These are phyloP conservation scores for Afroboletus lepidellus DNA, from an alignment of 1,284 basidiomycete genomes.

Conservation along the genomic window DNA sequence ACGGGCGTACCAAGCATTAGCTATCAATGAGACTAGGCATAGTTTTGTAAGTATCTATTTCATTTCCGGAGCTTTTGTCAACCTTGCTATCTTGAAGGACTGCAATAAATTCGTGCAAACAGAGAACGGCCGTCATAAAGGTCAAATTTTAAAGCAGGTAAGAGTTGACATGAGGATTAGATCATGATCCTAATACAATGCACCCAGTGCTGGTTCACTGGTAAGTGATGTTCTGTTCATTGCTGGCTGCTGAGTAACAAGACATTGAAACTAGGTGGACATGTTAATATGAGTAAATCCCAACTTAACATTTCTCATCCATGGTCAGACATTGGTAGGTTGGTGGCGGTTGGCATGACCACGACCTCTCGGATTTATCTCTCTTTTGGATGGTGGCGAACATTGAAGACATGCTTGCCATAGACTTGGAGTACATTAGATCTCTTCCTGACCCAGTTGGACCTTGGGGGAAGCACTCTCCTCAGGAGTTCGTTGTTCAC, in stretches of 20 bases:
- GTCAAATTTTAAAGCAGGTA: slow-evolving; percentile 63
- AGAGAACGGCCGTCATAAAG: slow-evolving; percentile 47
- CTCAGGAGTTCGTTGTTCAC: slow-evolving; percentile 56
- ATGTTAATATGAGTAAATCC: slow-evolving; percentile 51
- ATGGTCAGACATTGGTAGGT: slow-evolving; percentile 40
- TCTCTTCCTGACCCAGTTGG: slow-evolving; percentile 50
- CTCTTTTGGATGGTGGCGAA: slow-evolving; percentile 68
- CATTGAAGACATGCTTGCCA: slow-evolving; percentile 50
- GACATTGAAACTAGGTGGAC: slow-evolving; percentile 40
- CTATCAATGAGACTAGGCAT: slow-evolving; percentile 59
- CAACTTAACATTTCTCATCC: neutral
- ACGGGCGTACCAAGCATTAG: slow-evolving; percentile 63
- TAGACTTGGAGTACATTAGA: slow-evolving; percentile 54
- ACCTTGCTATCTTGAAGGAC: slow-evolving; percentile 37
- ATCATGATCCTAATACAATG: slow-evolving; percentile 3
- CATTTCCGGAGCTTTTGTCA: neutral
- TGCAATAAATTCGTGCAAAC: slow-evolving; percentile 65
- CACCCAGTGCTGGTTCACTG: slow-evolving; percentile 64
- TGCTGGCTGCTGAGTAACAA: neutral
- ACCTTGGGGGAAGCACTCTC: slow-evolving; percentile 59
- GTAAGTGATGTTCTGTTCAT: slow-evolving; percentile 34
- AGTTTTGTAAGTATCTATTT: slow-evolving; percentile 62
- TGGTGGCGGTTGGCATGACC: slow-evolving; percentile 64
- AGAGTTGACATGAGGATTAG: slow-evolving; percentile 11
- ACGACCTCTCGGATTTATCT: slow-evolving; percentile 66